A percentile compares a stretch with the other conserved stretches of the same genome.
Conservation (phyloP, 345 rosid genomes). For the Hypericum perforatum region DNA sequence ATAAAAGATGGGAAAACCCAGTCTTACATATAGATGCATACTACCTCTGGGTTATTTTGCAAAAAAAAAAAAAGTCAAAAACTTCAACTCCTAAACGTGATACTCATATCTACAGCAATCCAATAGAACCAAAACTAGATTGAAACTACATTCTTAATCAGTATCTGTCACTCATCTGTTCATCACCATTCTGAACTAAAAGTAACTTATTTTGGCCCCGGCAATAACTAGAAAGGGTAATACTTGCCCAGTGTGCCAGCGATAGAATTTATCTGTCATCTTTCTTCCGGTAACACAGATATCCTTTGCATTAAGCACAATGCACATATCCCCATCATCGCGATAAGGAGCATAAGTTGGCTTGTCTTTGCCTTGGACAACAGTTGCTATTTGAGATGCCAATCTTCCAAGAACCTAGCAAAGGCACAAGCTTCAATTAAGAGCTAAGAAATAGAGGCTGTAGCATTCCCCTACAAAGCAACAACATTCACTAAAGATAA, state of each 20-base stretch:
- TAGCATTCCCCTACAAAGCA: background rate
- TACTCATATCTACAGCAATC: too few species aligned
- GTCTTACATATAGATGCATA: too few species aligned
- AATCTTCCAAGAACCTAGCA: conserved; percentile 87
- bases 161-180: too few species aligned
- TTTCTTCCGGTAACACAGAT: conserved; percentile 79
- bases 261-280: conserved; percentile 80
- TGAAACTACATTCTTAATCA: background rate
- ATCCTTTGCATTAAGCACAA: conserved; percentile 95
- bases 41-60: too few species aligned
- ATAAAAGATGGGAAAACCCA: background rate
- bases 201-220: too few species aligned
- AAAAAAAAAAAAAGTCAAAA: too few species aligned
- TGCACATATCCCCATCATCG: conserved; percentile 93
- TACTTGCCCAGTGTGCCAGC: conserved; percentile 92
- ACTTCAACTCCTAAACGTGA: too few species aligned
- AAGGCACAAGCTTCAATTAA: too few species aligned
- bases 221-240: background rate
- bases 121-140: too few species aligned
- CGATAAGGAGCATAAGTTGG: conserved; percentile 84
- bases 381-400: conserved; percentile 87
- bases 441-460: background rate
- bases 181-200: background rate
- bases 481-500: background rate
- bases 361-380: conserved; percentile 93